Percentiles rank a stretch among this genome's conserved stretches.
These are phyloP conservation scores for Alternaria postmessia DNA, from an alignment of 2,329 filamentous ascomycete genomes.

Conservation along the genomic window DNA sequence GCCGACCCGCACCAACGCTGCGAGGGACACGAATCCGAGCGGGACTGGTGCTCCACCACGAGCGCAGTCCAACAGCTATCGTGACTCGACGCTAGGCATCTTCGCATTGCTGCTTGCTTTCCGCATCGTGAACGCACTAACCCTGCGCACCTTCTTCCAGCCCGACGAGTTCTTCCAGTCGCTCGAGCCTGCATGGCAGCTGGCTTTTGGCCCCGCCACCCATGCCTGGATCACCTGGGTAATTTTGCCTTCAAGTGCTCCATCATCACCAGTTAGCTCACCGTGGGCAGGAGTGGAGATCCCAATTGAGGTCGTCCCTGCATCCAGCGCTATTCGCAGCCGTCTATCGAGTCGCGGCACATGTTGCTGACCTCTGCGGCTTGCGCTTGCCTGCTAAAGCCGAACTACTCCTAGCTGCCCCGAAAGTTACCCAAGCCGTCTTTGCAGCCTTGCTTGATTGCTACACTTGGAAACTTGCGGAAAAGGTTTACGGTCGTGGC, in stretches of 20 bases:
- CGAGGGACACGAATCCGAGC: slow-evolving; percentile 41
- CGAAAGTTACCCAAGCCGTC: slow-evolving; percentile 77
- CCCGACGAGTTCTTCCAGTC: slow-evolving; percentile 98
- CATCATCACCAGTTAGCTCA: slow-evolving; percentile 35
- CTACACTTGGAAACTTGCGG: slow-evolving; percentile 85
- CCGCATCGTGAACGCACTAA: slow-evolving; percentile 81
- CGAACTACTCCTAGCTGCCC: slow-evolving; percentile 73
- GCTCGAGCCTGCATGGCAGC: slow-evolving; percentile 90
- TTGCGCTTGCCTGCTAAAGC: slow-evolving; percentile 67
- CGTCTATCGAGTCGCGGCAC: slow-evolving; percentile 71
- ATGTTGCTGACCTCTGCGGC: slow-evolving; percentile 63
- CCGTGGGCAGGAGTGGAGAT: slow-evolving; percentile 81
- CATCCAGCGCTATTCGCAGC: slow-evolving; percentile 87
- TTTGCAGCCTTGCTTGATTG: slow-evolving; percentile 83
- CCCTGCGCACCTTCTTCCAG: slow-evolving; percentile 90
- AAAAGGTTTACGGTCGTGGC: slow-evolving; percentile 72
- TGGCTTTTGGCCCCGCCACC: slow-evolving; percentile 78
- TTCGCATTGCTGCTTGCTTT: slow-evolving; percentile 65
- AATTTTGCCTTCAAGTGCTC: slow-evolving; percentile 42
- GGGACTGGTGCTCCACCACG: slow-evolving; percentile 32
- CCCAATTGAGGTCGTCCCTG: slow-evolving; percentile 86
- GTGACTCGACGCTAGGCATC: slow-evolving; percentile 40
- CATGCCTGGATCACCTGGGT: slow-evolving; percentile 98
- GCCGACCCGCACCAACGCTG: slow-evolving; percentile 39
- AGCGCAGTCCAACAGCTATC: slow-evolving; percentile 36